These are phyloP conservation scores for Paralagenidium karlingii DNA, from an alignment of 352 stramenopile species.

Conservation along the genomic window DNA sequence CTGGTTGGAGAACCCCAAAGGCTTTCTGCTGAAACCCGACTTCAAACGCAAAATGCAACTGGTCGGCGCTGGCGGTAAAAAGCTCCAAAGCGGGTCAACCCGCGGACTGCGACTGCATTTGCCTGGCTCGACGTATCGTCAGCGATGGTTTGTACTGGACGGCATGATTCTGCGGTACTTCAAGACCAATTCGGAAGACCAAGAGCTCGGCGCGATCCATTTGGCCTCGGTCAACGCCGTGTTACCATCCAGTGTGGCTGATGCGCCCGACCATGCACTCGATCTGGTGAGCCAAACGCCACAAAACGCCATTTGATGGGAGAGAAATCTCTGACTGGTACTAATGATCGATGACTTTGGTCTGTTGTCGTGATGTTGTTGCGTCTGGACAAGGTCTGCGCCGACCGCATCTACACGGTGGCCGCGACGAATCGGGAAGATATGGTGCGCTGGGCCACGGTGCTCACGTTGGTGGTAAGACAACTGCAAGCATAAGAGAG, in stretches of 20 bases:
- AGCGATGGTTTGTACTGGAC: slow-evolving; percentile 81
- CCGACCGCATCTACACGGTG: slow-evolving; percentile 81
- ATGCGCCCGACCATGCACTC: slow-evolving; percentile 71
- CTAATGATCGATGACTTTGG: not conserved
- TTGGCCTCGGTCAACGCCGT: slow-evolving; percentile 78
- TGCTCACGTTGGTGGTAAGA: slow-evolving; percentile 71
- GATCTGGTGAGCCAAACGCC: slow-evolving; percentile 49
- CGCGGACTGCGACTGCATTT: slow-evolving; percentile 62
- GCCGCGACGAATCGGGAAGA: slow-evolving; percentile 76
- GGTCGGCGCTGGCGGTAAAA: slow-evolving; percentile 74
- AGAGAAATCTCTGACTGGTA: too few relatives aligned
- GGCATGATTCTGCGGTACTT: slow-evolving; percentile 85
- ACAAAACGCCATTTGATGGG: too few relatives aligned
- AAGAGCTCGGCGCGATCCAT: slow-evolving; percentile 82
- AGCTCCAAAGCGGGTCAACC: slow-evolving; percentile 55
- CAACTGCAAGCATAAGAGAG: too few relatives aligned
- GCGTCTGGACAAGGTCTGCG: slow-evolving; percentile 36
- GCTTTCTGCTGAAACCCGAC: slow-evolving; percentile 78
- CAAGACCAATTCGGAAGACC: slow-evolving; percentile 76
- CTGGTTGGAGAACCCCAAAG: slow-evolving; percentile 84
- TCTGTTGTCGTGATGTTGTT: not conserved
- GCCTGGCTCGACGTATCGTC: slow-evolving; percentile 65
- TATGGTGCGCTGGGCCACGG: slow-evolving; percentile 83
- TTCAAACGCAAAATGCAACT: slow-evolving; percentile 83
- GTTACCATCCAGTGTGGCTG: slow-evolving; percentile 77